Conservation (phyloP, 2,329 filamentous ascomycete species). For the Emmonsiellopsis sp. region DNA sequence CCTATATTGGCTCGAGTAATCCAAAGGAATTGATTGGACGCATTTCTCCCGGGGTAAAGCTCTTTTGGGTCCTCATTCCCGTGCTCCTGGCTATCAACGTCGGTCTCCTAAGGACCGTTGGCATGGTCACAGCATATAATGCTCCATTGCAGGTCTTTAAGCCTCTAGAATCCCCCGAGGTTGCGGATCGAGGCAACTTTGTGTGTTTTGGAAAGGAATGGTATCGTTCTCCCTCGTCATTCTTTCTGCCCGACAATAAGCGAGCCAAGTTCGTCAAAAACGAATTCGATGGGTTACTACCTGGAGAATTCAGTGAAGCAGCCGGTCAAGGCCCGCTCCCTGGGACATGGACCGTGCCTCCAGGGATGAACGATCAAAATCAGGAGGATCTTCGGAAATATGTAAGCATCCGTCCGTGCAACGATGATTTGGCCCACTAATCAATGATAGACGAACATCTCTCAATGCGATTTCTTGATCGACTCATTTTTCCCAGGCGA, state of each 20-base stretch:
- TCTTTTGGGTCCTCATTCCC: conserved; percentile 51
- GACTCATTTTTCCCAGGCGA: conserved; percentile 69
- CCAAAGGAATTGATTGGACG: conserved; percentile 59
- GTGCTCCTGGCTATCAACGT: conserved; percentile 57
- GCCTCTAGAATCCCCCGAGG: conserved; percentile 36
- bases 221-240: conserved; percentile 94
- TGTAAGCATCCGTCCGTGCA: conserved; percentile 36
- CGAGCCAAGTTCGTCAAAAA: conserved; percentile 84
- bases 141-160: conserved; percentile 63
- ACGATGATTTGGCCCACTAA: conserved; percentile 5
- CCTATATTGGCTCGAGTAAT: conserved; percentile 62
- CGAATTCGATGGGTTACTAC: conserved; percentile 79
- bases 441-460: conserved; percentile 51
- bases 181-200: conserved; percentile 54
- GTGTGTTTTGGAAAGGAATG: conserved; percentile 95
- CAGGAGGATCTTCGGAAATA: conserved; percentile 83
- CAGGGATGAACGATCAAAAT: conserved; percentile 88
- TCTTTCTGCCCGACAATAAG: conserved; percentile 75
- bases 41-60: conserved; percentile 67
- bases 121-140: conserved; percentile 71
- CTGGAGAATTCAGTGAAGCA: conserved; percentile 76
- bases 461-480: conserved; percentile 71
- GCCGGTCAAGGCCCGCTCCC: conserved; percentile 64
- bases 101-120: conserved; percentile 63
- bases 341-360: conserved; percentile 73